These are phyloP conservation scores for Fusarium guadeloupense DNA, from an alignment of 2,329 filamentous ascomycete genomes.

Conservation along the genomic window DNA sequence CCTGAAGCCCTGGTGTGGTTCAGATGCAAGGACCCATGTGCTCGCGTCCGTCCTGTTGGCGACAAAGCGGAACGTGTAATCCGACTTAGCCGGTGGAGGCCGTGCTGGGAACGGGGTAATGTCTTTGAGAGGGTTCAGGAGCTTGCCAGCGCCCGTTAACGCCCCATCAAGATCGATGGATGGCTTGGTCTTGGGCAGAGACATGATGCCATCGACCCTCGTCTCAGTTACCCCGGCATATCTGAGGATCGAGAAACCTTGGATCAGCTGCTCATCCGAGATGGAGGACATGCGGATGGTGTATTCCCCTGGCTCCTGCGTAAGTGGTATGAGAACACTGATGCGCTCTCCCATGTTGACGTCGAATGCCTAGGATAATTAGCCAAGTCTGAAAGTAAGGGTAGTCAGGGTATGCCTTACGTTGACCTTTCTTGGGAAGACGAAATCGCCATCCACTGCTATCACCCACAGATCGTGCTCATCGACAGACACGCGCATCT, in stretches of 20 bases:
- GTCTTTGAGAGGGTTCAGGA: not conserved
- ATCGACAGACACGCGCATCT: not conserved
- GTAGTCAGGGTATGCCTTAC: not conserved
- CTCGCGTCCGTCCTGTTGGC: not conserved
- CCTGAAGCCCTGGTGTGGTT: not conserved
- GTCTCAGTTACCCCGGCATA: not conserved
- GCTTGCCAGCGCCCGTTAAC: not conserved
- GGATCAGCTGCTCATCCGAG: not conserved
- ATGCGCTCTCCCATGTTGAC: constrained; percentile 1
- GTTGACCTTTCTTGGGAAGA: not conserved
- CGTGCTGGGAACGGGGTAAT: not conserved
- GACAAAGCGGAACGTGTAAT: not conserved
- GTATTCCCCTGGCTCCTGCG: not conserved
- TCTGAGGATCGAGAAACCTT: not conserved
- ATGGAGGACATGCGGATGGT: not conserved
- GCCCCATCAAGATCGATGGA: not conserved
- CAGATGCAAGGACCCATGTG: not conserved
- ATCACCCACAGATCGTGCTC: not conserved
- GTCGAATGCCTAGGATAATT: too few species aligned
- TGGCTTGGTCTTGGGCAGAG: not conserved
- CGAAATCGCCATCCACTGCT: not conserved
- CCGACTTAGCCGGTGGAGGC: not conserved
- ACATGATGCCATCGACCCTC: too few species aligned
- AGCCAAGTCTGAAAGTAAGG: too few species aligned
- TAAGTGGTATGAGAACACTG: not conserved